phyloP scores from a whole-genome alignment of 2,329 filamentous ascomycete genomes.

The Diplodia corticola region DNA sequence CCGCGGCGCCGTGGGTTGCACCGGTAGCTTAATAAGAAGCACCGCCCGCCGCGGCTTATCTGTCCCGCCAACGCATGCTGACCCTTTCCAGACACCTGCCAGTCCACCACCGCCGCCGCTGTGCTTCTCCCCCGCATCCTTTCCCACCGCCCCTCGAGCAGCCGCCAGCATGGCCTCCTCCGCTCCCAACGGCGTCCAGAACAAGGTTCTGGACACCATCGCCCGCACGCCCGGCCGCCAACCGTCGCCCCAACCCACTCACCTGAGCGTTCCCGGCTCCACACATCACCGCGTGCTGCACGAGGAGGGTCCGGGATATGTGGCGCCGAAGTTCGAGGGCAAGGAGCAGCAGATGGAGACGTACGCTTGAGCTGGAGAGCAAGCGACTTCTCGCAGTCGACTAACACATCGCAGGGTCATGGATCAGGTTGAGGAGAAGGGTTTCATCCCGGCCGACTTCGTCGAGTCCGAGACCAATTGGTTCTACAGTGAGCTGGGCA shows the following conservation, averaged over 20 bases:
- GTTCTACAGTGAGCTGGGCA: conserved; percentile 98
- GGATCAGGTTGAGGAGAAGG: conserved; percentile 72
- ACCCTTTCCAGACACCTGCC: neutral
- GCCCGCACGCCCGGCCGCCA: conserved; percentile 59
- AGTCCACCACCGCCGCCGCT: neutral
- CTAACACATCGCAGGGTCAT: conserved; percentile 62
- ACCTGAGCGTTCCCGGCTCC: conserved; percentile 69
- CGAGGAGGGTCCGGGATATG: conserved; percentile 89
- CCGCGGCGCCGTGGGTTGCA: neutral
- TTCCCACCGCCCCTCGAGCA: neutral
- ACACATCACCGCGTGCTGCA: conserved; percentile 72
- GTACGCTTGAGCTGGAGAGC: conserved; percentile 43
- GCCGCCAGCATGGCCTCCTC: conserved; percentile 15
- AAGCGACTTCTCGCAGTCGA: conserved; percentile 16
- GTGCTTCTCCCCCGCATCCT: neutral
- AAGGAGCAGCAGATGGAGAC: conserved; percentile 88
- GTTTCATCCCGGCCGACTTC: conserved; percentile 82
- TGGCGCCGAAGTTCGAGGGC: conserved; percentile 90
- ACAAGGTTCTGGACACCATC: conserved; percentile 60
- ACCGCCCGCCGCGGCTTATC: conserved; percentile 7
- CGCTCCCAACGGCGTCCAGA: conserved; percentile 37
- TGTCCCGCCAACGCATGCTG: neutral
- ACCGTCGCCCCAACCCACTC: conserved; percentile 85
- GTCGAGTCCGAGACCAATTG: conserved; percentile 84
- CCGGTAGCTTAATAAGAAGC: neutral